Evolutionary conservation across 768 basidiomycete species (phyloP), one percentile per base, ranked within the genome.

Genomic region (Daedaleopsis sinensis): DNA sequence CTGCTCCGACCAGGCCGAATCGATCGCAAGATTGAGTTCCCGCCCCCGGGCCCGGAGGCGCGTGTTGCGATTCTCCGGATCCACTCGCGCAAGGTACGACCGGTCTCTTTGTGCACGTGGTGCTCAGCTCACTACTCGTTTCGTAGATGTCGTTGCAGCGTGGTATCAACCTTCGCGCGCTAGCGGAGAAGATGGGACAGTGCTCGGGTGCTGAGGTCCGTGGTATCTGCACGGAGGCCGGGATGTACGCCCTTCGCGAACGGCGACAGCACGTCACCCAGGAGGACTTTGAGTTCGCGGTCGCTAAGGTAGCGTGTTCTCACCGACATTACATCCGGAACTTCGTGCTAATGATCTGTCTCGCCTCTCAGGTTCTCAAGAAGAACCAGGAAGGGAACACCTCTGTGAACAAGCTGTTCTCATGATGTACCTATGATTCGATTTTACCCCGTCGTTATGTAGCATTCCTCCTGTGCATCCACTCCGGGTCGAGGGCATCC

Each of bases 181-280:
- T 99, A 2, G 96, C 96, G 0, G 96, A 98, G 74, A 98, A 99
- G 83, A 99, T 98, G 96, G 96, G 96, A 0, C 94, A 97, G 71
- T 98, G 96, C 72, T 96, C 94, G 1, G 96, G 96, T 66, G 96
- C 96, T 1, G 96, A 99, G 74, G 96, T 98, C 16, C 84, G 96
- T 16, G 96, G 95, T 76, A 97, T 97, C 67, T 96, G 94, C 73
- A 96, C 96, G 0, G 94, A 96, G 79, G 95, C 94, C n/a, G 94
- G 94, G 27, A 98, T 98, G 96, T 98, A 97, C 70, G 96, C 96
- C 0, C 80, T 99, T 3, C 85, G 96, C 18, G 96, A 99, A 76
- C 84, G 96, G 61, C 80, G 96, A 65, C 96, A 97, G 66, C 96
- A 98, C 73, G 96, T 98, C 53, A 97, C 96, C 3, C 96, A 97